Evolutionary conservation across 2,329 filamentous ascomycete species (phyloP).

Genomic region (Scytalidium lignicola): DNA sequence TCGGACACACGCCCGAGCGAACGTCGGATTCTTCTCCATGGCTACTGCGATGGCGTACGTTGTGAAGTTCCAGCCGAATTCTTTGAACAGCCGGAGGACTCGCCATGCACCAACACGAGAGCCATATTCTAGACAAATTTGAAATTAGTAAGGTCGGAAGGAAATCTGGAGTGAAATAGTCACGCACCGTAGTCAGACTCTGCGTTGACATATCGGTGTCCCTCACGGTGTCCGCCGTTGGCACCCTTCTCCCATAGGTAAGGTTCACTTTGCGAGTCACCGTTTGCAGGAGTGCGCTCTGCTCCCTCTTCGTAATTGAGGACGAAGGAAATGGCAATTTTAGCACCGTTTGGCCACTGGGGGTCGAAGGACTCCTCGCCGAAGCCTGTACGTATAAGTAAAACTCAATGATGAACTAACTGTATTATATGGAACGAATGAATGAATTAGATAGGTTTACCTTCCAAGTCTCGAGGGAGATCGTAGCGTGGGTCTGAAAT

Average conservation of each 20-base stretch:
- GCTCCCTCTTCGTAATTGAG: conserved; percentile 20
- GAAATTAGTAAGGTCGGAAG: too few species aligned
- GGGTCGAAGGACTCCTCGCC: conserved; percentile 19
- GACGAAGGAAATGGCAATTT: conserved; percentile 23
- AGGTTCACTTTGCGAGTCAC: conserved; percentile 24
- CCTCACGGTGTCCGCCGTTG: conserved; percentile 3
- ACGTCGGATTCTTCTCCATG: conserved; percentile 33
- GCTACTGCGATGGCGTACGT: conserved; percentile 33
- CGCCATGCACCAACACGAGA: conserved; percentile 31
- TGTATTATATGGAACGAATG: too few species aligned
- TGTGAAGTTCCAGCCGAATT: conserved; percentile 35
- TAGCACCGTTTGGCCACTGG: conserved; percentile 26
- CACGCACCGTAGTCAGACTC: conserved; percentile 21
- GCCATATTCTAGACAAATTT: conserved; percentile 24
- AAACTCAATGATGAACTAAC: too few species aligned
- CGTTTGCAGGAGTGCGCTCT: conserved; percentile 14
- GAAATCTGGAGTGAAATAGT: neutral
- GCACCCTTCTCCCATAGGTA: conserved; percentile 32
- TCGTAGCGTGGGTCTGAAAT: conserved; percentile 14
- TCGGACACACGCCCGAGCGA: conserved; percentile 33
- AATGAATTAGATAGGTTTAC: conserved; percentile 3
- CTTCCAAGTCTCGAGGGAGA: conserved; percentile 17
- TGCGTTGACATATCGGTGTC: conserved; percentile 18
- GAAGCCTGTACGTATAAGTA: conserved; percentile 11
- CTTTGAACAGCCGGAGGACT: conserved; percentile 33